A percentile compares a stretch with the other conserved stretches of the same genome.
These are phyloP conservation scores for Gloeopeniophorella convolvens DNA, from an alignment of 768 basidiomycete genomes.

Conservation along the genomic window DNA sequence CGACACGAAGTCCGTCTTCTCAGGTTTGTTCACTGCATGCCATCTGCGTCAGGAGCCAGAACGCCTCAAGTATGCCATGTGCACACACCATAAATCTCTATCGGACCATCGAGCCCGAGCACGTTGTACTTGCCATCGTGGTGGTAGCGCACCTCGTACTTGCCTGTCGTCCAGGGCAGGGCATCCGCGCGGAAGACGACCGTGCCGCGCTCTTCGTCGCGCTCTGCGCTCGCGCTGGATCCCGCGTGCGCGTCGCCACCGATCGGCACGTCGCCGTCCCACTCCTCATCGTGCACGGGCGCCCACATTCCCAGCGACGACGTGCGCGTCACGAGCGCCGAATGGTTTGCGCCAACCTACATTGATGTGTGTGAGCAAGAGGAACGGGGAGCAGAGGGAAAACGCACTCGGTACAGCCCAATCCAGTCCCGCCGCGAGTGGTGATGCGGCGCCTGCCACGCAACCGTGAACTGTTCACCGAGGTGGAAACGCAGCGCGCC, in stretches of 20 bases:
- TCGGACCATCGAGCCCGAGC: slow-evolving; percentile 74
- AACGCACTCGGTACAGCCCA: slow-evolving; percentile 74
- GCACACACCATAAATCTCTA: slow-evolving; percentile 81
- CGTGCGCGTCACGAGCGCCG: slow-evolving; percentile 73
- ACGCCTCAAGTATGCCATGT: background rate
- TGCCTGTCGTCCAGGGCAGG: slow-evolving; percentile 80
- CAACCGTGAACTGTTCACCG: slow-evolving; percentile 81
- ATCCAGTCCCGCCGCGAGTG: slow-evolving; percentile 97
- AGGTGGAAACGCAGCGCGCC: slow-evolving; percentile 68
- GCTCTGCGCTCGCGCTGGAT: slow-evolving; percentile 28
- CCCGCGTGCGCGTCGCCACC: slow-evolving; percentile 31
- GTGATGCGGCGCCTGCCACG: slow-evolving; percentile 79
- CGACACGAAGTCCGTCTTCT: slow-evolving; percentile 52
- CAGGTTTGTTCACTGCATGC: slow-evolving; percentile 60
- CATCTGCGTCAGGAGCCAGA: slow-evolving; percentile 9
- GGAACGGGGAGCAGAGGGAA: background rate
- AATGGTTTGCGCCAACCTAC: slow-evolving; percentile 84
- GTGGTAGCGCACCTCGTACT: slow-evolving; percentile 90
- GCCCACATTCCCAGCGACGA: slow-evolving; percentile 89
- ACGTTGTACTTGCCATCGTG: slow-evolving; percentile 98
- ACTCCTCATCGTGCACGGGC: slow-evolving; percentile 86
- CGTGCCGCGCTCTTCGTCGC: slow-evolving; percentile 51
- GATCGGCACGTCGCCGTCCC: slow-evolving; percentile 80
- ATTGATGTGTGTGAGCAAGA: background rate
- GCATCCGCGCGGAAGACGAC: slow-evolving; percentile 72